Evolutionary conservation across 2,329 filamentous ascomycete species (phyloP).

Genomic region (Chrysosphaeria jannelii): DNA sequence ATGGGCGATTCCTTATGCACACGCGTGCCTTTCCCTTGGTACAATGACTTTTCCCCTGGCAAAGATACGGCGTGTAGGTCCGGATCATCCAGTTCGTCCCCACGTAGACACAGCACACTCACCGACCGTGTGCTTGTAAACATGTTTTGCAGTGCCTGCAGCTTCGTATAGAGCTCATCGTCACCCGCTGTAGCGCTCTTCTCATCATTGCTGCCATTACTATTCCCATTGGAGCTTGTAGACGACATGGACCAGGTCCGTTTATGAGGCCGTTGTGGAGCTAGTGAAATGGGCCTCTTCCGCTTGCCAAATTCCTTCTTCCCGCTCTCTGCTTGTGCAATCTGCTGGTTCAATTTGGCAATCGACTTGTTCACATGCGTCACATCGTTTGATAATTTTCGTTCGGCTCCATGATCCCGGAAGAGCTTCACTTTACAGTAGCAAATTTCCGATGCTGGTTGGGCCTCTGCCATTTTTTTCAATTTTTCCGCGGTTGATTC

Average conservation of each 20-base stretch:
- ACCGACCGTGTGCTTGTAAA: conserved; percentile 57
- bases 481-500: conserved; percentile 16
- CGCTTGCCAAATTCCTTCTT: conserved; percentile 36
- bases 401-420: conserved; percentile 79
- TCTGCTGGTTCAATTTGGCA: conserved; percentile 85
- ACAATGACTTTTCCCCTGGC: conserved; percentile 34
- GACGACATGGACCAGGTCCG: conserved; percentile 90
- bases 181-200: conserved; percentile 10
- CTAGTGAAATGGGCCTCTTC: conserved; percentile 19
- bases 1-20: no score
- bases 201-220: conserved; percentile 2
- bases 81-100: conserved; percentile 50
- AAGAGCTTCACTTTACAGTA: conserved; percentile 96
- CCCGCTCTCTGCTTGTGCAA: conserved; percentile 42
- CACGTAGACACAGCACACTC: conserved; percentile 48
- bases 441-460: conserved; percentile 45
- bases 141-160: conserved; percentile 60
- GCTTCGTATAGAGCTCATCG: conserved; percentile 52
- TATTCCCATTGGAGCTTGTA: conserved; percentile 25
- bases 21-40: no score
- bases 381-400: conserved; percentile 82
- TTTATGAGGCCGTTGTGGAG: conserved; percentile 55
- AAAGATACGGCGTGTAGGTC: conserved; percentile 50
- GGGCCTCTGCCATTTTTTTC: no score
- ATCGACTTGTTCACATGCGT: conserved; percentile 90